These are phyloP conservation scores for Blumeria graminis DNA, from an alignment of 2,329 filamentous ascomycete genomes.

Conservation along the genomic window DNA sequence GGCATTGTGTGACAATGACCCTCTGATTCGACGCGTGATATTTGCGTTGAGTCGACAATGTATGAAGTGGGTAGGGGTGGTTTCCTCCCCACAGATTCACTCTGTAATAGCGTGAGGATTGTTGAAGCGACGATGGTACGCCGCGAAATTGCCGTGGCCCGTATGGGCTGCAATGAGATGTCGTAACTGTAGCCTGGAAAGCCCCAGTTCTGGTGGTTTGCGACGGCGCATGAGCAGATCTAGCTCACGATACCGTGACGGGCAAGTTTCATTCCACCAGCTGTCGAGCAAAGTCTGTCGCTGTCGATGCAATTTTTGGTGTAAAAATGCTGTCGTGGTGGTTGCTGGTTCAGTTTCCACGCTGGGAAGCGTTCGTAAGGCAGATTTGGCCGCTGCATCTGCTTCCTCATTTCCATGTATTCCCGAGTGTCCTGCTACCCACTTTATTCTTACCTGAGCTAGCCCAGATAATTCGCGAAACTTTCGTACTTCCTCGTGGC, in stretches of 20 bases:
- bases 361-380: background rate
- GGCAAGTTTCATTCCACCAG: background rate
- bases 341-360: background rate
- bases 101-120: background rate
- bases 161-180: background rate
- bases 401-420: background rate
- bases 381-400: background rate
- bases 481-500: background rate
- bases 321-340: background rate
- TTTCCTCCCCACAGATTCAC: background rate
- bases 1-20: no score
- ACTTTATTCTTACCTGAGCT: background rate
- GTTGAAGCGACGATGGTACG: background rate
- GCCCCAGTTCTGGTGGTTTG: background rate
- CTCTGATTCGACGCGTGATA: no score
- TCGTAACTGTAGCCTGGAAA: background rate
- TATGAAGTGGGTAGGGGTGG: no score
- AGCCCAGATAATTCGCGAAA: background rate
- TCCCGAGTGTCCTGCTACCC: background rate
- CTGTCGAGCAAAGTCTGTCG: background rate
- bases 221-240: background rate
- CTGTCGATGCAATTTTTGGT: background rate
- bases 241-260: background rate
- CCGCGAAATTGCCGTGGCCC: background rate
- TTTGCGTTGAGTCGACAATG: no score